These are phyloP conservation scores for Prunus padus DNA, from an alignment of 306 rosid genomes.

Conservation along the genomic window DNA sequence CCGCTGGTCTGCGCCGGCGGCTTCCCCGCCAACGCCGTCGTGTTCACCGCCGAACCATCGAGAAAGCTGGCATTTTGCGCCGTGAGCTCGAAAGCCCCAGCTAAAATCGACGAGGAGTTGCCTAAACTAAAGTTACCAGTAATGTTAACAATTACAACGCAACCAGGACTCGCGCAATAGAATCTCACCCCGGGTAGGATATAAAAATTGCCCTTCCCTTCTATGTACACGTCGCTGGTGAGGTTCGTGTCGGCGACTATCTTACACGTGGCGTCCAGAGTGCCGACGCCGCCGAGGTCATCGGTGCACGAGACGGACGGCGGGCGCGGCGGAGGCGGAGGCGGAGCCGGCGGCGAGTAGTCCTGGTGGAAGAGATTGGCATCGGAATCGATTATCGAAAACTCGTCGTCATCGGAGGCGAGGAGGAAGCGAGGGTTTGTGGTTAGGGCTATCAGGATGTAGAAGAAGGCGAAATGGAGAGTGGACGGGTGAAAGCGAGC, in stretches of 20 bases:
- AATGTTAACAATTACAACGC: conserved; percentile 71
- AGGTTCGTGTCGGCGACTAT: conserved; percentile 77
- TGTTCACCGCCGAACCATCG: conserved; percentile 69
- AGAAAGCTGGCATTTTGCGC: conserved; percentile 67
- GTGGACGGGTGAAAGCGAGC: conserved; percentile 70
- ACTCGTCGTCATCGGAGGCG: conserved; percentile 41
- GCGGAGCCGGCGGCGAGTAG: conserved; percentile 97
- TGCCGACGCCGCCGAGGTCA: conserved; percentile 87
- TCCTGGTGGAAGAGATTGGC: conserved; percentile 80
- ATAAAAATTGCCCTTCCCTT: conserved; percentile 91
- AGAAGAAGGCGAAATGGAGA: conserved; percentile 34
- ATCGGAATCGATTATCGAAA: conserved; percentile 49
- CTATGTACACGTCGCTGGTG: conserved; percentile 89
- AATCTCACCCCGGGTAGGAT: conserved; percentile 90
- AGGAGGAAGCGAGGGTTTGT: conserved; percentile 20
- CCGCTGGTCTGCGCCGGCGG: conserved; percentile 99
- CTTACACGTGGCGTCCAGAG: conserved; percentile 85
- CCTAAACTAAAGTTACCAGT: conserved; percentile 89
- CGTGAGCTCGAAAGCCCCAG: conserved; percentile 75
- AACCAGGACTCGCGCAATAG: conserved; percentile 69
- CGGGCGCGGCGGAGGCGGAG: conserved; percentile 96
- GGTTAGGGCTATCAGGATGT: conserved; percentile 25
- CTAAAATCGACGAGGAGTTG: conserved; percentile 62
- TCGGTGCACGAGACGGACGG: conserved; percentile 86
- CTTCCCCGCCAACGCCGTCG: conserved; percentile 76